Evolutionary conservation across 192 early-diverging fungal genomes (phyloP).

Genomic region (Funneliformis geosporum): DNA sequence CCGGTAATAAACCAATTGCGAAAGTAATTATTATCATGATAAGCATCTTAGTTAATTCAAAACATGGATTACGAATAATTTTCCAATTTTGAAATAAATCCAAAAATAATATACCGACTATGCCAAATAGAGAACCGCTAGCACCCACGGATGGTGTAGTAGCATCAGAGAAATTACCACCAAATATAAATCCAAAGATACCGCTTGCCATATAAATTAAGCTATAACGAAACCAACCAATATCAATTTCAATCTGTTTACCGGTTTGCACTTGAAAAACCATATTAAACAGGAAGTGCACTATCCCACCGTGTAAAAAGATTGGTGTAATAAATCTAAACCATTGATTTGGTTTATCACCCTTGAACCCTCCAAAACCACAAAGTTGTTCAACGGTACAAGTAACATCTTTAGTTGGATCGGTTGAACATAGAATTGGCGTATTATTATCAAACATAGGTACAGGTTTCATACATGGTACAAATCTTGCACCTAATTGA

Average conservation of each 20-base stretch:
- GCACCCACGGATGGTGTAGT: conserved; percentile 58
- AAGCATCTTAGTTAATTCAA: conserved; percentile 68
- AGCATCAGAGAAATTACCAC: conserved; percentile 51
- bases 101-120: conserved; percentile 75
- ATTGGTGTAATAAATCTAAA: conserved; percentile 80
- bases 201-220: conserved; percentile 75
- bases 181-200: conserved; percentile 79
- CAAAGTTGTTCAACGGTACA: conserved; percentile 66
- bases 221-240: conserved; percentile 72
- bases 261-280: conserved; percentile 71
- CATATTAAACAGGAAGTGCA: conserved; percentile 80
- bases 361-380: conserved; percentile 58
- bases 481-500: conserved; percentile 70
- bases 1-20: conserved; percentile 72
- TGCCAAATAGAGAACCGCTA: conserved; percentile 64
- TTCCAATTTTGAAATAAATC: conserved; percentile 82
- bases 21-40: conserved; percentile 67
- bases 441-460: conserved; percentile 32
- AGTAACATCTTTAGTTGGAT: conserved; percentile 13
- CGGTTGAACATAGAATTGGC: conserved; percentile 45
- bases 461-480: conserved; percentile 73
- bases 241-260: conserved; percentile 70
- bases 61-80: conserved; percentile 59
- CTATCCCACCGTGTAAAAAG: conserved; percentile 80
- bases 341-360: conserved; percentile 68